Evolutionary conservation across 2,329 filamentous ascomycete species (phyloP).

Genomic region (Alternaria incomplexa): DNA sequence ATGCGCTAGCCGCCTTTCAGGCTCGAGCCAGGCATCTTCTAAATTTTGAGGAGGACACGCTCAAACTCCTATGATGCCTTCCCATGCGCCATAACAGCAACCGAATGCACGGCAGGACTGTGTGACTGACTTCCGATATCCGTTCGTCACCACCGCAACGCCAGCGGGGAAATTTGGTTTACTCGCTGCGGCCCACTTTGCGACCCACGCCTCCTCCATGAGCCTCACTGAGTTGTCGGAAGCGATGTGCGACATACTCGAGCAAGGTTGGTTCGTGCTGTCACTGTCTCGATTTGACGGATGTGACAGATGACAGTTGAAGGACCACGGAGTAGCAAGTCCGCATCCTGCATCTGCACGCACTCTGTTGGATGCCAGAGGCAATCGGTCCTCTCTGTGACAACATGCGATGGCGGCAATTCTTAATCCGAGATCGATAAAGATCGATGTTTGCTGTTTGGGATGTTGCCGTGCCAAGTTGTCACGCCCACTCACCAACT

Average conservation of each 20-base stretch:
- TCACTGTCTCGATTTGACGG: conserved; percentile 14
- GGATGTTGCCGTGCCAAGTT: not conserved
- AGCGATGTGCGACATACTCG: not conserved
- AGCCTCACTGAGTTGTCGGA: conserved; percentile 3
- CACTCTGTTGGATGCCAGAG: conserved; percentile 1
- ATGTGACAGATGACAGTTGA: conserved; percentile 27
- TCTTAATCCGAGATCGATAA: not conserved
- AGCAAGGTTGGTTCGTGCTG: conserved; percentile 4
- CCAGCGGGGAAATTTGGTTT: conserved; percentile 17
- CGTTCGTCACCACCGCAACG: conserved; percentile 12
- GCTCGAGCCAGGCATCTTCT: conserved; percentile 7
- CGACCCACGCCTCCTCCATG: conserved; percentile 8
- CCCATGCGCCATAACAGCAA: conserved; percentile 29
- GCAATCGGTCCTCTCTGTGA: conserved; percentile 1
- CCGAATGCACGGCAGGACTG: conserved; percentile 33
- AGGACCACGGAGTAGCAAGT: conserved; percentile 2
- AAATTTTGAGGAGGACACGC: conserved; percentile 32
- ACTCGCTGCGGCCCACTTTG: conserved; percentile 8
- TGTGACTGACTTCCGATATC: conserved; percentile 23
- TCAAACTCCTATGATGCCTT: conserved; percentile 46
- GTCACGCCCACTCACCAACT: not conserved
- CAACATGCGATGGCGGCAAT: conserved; percentile 6
- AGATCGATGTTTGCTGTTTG: conserved; percentile 1
- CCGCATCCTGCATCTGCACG: conserved; percentile 9
- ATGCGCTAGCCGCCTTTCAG: conserved; percentile 10